Conservation (phyloP, 257 asterid genomes). For the Petunia secreta region DNA sequence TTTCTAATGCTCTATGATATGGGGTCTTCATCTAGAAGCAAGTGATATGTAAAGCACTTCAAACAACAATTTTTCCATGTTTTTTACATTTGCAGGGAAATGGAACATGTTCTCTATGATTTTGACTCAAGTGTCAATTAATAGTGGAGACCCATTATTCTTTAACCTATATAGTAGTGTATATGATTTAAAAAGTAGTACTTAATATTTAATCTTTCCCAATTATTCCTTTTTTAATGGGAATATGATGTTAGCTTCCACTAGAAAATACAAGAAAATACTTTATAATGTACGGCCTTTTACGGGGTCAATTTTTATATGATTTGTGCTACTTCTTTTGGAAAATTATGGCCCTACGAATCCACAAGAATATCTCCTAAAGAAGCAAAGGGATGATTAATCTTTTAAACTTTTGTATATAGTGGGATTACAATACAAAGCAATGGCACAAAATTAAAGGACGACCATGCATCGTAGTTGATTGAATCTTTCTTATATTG, state of each 20-base stretch:
- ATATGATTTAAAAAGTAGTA: background rate
- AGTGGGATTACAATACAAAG: slow-evolving; percentile 19
- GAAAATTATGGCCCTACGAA: slow-evolving; percentile 20
- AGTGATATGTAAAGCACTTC: background rate
- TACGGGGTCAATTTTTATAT: background rate
- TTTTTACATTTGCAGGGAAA: background rate
- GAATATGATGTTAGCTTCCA: slow-evolving; percentile 28
- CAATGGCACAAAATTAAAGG: background rate
- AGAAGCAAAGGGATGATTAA: background rate
- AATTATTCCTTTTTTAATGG: slow-evolving; percentile 20
- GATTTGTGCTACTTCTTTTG: background rate
- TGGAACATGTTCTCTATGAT: background rate
- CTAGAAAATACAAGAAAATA: background rate
- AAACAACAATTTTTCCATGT: background rate
- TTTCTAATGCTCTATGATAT: no score
- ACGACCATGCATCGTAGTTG: slow-evolving; percentile 16
- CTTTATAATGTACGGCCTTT: background rate
- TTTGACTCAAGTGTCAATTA: slow-evolving; percentile 9
- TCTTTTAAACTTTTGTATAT: slow-evolving; percentile 12
- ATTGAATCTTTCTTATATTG: background rate
- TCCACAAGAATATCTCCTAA: slow-evolving; percentile 21
- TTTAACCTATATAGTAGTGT: background rate
- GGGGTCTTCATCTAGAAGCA: background rate
- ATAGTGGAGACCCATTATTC: background rate
- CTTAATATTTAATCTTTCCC: background rate